Base-by-base conservation (phyloP, 2,329 filamentous ascomycete genomes). In the Diaporthe longicolla region DNA sequence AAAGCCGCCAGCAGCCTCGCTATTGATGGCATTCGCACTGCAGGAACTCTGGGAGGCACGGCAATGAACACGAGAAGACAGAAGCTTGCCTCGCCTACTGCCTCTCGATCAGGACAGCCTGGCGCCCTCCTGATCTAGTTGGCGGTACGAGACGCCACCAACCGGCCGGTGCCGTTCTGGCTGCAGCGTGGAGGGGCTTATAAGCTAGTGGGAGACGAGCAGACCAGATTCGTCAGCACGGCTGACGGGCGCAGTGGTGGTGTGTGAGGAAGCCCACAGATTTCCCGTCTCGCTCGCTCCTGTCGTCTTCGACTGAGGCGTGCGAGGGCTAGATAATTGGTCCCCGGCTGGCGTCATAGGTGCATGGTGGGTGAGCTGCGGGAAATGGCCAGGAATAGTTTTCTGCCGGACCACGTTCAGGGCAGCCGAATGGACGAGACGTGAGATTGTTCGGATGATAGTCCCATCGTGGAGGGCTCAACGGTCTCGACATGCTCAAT, bases 121-220 rank as follows among this genome's bases (percentile, higher is more conserved):
- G 63, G 63, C 29, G 63, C 63, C 45, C 45, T 66, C 45, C 21
- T 52, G 43, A 17, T 32, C 19, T 40, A 29, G 48, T 40, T 54
- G 63, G 63, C 37, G 15, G 45, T 40, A 54, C 63, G 63, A 68
- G 63, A 68, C 32, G 32, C 63, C 48, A 54, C 63, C 63, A 26
- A 40, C 48, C 48, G 63, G 63, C 63, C 63, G 63, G 63, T 68
- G 63, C 63, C 63, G 63, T 54, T 40, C 63, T 68, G 63, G 45
- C 32, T 26, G 32, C 48, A 40, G 48, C 63, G 48, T 40, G 63
- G 48, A 35, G 48, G 32, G 48, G 32, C 48, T 10, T 15, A 52
- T 29, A 35, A 66, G 45, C 45, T 52, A 48, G 21, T 66, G 63
- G 63, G 45, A 66, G 63, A 45, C 45, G 63, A 26, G 45, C 63